Base-by-base conservation (phyloP, 2,329 filamentous ascomycete species). In the Fusarium zealandicum region DNA sequence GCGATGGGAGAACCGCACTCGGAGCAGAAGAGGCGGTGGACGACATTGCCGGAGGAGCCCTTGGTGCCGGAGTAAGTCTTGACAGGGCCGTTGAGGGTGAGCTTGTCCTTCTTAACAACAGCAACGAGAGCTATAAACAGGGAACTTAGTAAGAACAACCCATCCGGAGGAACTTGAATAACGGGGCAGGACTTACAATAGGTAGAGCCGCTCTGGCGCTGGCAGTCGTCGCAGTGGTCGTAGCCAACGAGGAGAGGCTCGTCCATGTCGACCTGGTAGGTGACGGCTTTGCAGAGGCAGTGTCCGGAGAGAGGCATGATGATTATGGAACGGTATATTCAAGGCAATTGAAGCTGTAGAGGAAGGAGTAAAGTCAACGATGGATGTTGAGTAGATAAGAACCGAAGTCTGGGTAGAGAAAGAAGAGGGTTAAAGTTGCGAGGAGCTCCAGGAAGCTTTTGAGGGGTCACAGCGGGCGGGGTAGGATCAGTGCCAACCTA, bases 211-310 rank as follows among this genome's bases (percentile, higher is more conserved):
- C 75, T 82, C 75, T 89, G 86, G 69, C 86, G 85, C 75, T 89
- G 86, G 80, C 86, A 89, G 75, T 89, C 86, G 69, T 89, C 86
- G 68, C 86, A 89, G 78, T 89, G 86, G 70, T 89, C 88, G 72
- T 89, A 89, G 60, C 82, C 86, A 44, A 82, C 83, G 72, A 82
- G 36, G 48, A 82, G 68, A 46, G 81, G 80, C 41, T 73, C 75
- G 20, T 82, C 80, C 54, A 81, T 73, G 70, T 81, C 79, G 43
- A 73, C 77, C 69, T 80, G 80, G 80, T 91, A 92, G 70, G 87
- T 89, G 75, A 89, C 83, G 67, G 83, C 81, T 72, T 86, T 86
- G 81, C 86, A 89, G 61, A 89, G 85, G 72, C 86, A 89, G 80
- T 89, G 86, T 73, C 86, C 86, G 48, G 81, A 80, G 70, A 89